Conservation (phyloP, 495 filamentous ascomycete genomes). For the Podospora bellae-mahoneyi region DNA sequence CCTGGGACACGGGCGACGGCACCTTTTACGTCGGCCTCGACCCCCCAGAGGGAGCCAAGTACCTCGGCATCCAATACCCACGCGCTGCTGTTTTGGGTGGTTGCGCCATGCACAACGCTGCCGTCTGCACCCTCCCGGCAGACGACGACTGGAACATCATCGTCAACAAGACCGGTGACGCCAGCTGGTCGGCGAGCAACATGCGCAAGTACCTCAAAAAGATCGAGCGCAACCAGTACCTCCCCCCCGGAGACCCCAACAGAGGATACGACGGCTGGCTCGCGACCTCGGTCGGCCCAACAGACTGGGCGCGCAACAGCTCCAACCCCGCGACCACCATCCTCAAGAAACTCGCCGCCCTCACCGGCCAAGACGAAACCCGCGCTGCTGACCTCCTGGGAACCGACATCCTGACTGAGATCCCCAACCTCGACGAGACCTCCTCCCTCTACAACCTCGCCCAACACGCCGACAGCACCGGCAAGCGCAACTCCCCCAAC, state of each 20-base stretch:
- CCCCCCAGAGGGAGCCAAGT: slow-evolving; percentile 42
- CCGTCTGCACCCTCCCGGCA: slow-evolving; percentile 39
- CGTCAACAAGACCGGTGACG: slow-evolving; percentile 44
- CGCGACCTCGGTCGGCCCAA: slow-evolving; percentile 36
- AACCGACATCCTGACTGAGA: slow-evolving; percentile 41
- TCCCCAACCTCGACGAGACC: slow-evolving; percentile 37
- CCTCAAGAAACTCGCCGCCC: slow-evolving; percentile 31
- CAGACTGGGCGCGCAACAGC: slow-evolving; percentile 33
- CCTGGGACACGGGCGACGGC: slow-evolving; percentile 44
- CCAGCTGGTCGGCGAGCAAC: slow-evolving; percentile 43
- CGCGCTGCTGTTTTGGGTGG: slow-evolving; percentile 47
- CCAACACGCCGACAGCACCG: slow-evolving; percentile 37
- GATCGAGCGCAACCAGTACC: slow-evolving; percentile 46
- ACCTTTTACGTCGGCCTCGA: slow-evolving; percentile 48
- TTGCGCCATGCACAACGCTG: slow-evolving; percentile 51
- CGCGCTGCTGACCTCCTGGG: slow-evolving; percentile 30
- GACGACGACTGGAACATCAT: slow-evolving; percentile 48
- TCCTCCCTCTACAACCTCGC: slow-evolving; percentile 46
- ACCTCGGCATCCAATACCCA: slow-evolving; percentile 48
- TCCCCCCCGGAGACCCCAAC: slow-evolving; percentile 34
- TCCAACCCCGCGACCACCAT: slow-evolving; percentile 29
- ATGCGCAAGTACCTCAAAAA: slow-evolving; percentile 45
- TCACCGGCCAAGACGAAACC: slow-evolving; percentile 37
- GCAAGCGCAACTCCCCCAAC: slow-evolving; percentile 42
- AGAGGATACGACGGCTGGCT: slow-evolving; percentile 48